Conservation (phyloP, 148 eudicot genomes). For the Cornus suecica region DNA sequence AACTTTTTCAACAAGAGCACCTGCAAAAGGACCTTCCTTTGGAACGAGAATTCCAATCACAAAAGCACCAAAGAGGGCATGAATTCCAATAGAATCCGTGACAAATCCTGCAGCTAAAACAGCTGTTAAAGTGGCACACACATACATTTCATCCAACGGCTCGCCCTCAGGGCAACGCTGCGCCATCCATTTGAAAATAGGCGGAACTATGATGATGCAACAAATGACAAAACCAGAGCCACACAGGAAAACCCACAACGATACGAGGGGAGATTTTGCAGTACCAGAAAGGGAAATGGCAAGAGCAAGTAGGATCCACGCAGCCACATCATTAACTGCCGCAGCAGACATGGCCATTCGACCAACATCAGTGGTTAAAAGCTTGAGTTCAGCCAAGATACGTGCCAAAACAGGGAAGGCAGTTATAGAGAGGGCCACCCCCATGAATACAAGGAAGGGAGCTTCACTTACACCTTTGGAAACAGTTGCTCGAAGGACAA, state of each 20-base stretch:
- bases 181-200: constrained; percentile 30
- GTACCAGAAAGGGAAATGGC: constrained; percentile 41
- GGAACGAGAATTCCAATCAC: constrained; percentile 40
- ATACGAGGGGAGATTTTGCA: constrained; percentile 21
- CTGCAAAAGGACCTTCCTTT: constrained; percentile 36
- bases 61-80: constrained; percentile 49
- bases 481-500: constrained; percentile 25
- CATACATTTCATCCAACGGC: constrained; percentile 25
- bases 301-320: constrained; percentile 46
- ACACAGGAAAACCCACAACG: constrained; percentile 40
- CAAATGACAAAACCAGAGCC: constrained; percentile 27
- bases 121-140: constrained; percentile 25
- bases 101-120: constrained; percentile 40
- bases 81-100: constrained; percentile 48
- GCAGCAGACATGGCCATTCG: constrained; percentile 44
- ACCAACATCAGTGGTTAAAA: constrained; percentile 44
- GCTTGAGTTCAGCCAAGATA: constrained; percentile 51
- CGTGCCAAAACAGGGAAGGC: constrained; percentile 56
- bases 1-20: constrained; percentile 31
- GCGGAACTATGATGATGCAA: constrained; percentile 18
- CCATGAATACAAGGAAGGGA: constrained; percentile 46
- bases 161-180: constrained; percentile 27
- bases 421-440: constrained; percentile 48
- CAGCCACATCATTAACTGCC: constrained; percentile 45
- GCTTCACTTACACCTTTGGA: constrained; percentile 22